Base-by-base conservation (phyloP, 805 yeast genomes). In the Sugiyamaella chiloensis region DNA sequence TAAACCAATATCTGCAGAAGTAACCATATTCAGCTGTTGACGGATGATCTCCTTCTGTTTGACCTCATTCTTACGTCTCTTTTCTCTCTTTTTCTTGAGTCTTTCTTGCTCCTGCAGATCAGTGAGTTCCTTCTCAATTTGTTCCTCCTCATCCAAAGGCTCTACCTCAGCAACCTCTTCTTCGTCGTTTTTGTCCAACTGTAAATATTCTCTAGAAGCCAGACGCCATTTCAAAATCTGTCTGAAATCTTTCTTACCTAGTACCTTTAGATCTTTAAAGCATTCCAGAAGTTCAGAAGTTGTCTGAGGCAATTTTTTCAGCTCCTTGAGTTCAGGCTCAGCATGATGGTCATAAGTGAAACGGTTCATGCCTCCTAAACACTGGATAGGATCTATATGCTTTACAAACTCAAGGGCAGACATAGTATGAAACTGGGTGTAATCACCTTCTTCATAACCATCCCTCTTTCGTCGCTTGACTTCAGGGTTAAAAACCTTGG, bases 381-480 rank as follows among this genome's bases (percentile, higher is more conserved):
- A 73, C 54, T 81, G 83, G 37, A 93, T 87, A 8, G 97, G 95
- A 51, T 85, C 95, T 34, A 83, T 91, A 50, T 80, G 75, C 59
- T 74, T 82, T 37, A 93, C 79, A 69, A 93, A 90, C 4, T 91
- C 96, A 64, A 89, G 65, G 5, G 89, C 72, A 12, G 87, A 79
- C 72, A 80, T 72, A 7, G 81, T 78, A 60, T 88, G 90, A 63
- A 79, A 85, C 54, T 76, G 74, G 23, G 76, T 63, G 60, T 85
- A 80, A 60, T 93, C 95, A 43, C 95, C 96, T 61, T 91, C 98
- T 50, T 87, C 97, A 69, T 93, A 93, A 79, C 99, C 99, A 58
- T 85, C 86, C 80, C 99, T 85, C 66, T 81, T 83, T 69, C 98
- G 81, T 48, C 76, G 79, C 68, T 87, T 88, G 69, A 83, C 81